A percentile compares a stretch with the other conserved stretches of the same genome.
Evolutionary conservation across 805 yeast species (phyloP).

Genomic region (Yarrowia osloensis): DNA sequence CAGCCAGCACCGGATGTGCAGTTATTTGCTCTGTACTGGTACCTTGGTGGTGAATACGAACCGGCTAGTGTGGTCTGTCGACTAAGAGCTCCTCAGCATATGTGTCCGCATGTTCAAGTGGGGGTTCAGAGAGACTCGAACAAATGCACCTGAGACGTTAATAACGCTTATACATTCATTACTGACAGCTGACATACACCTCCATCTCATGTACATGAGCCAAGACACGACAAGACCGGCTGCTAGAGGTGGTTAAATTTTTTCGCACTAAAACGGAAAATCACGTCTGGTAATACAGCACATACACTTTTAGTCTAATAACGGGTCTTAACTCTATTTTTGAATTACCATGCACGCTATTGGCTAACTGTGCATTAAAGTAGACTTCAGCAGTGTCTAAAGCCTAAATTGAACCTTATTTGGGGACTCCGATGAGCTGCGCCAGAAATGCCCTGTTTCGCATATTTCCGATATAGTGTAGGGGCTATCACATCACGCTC

Average conservation of each 20-base stretch:
- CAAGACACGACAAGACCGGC: background rate
- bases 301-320: background rate
- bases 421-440: background rate
- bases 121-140: background rate
- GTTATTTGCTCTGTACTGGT: background rate
- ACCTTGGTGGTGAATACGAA: background rate
- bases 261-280: background rate
- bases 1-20: background rate
- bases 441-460: background rate
- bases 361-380: background rate
- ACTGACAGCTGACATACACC: too few species aligned
- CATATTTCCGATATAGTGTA: slow-evolving; percentile 22
- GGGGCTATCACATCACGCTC: slow-evolving; percentile 31
- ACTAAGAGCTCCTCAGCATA: too few species aligned
- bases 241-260: background rate
- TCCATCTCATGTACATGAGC: background rate
- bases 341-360: background rate
- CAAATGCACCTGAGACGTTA: too few species aligned
- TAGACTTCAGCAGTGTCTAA: background rate
- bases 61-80: background rate
- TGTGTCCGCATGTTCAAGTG: too few species aligned
- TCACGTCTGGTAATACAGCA: background rate
- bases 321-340: background rate
- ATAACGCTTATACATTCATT: too few species aligned
- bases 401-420: background rate